Base-by-base conservation (phyloP, 225 moss, liverwort and hornwort genomes). In the Thuidium tamariscinum region DNA sequence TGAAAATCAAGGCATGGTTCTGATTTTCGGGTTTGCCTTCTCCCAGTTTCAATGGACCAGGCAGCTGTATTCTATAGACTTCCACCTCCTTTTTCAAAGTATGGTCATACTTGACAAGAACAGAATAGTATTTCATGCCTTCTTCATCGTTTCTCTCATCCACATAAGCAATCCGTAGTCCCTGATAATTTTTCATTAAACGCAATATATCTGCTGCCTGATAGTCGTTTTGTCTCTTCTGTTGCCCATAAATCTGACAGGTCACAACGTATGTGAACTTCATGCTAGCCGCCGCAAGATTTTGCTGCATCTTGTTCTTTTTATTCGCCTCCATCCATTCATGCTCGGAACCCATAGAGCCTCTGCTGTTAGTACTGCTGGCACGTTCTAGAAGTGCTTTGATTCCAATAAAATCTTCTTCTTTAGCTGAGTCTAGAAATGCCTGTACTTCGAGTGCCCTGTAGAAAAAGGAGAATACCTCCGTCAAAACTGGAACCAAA, bases 21-120 rank as follows among this genome's bases (percentile, higher is more conserved):
- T 98, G 98, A 67, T 98, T 98, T 78, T 98, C 98, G 26, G 98
- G 98, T 87, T 98, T 97, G n/a, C 98, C 98, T 94, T 98, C 98
- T 39, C 98, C 98, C 88, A 98, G 83, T 87, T 94, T 94, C 52
- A 98, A 83, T 81, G 93, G 95, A 49, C 98, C 98, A 86, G 98
- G 98, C 85, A 98, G 82, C 87, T 94, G 94, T 51, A 98, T 92
- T 88, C 98, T 90, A 87, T 97, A 98, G 42, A 98, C 93, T 91
- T 97, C 98, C 68, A 96, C 96, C 89, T 98, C 98, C 56, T 79
- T 56, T 62, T 89, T 3, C 86, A 85, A 78, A 8, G 15, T 34
- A n/a, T n/a, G 88, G 86, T 98, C 97, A 89, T 88, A 98, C 91
- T 97, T 98, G 71, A 94, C 87, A 76, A 98, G 90, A 75, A 98